Evolutionary conservation across 148 eudicot genomes (phyloP), one percentile per base, ranked within the genome.

Genomic region (Silene conica): DNA sequence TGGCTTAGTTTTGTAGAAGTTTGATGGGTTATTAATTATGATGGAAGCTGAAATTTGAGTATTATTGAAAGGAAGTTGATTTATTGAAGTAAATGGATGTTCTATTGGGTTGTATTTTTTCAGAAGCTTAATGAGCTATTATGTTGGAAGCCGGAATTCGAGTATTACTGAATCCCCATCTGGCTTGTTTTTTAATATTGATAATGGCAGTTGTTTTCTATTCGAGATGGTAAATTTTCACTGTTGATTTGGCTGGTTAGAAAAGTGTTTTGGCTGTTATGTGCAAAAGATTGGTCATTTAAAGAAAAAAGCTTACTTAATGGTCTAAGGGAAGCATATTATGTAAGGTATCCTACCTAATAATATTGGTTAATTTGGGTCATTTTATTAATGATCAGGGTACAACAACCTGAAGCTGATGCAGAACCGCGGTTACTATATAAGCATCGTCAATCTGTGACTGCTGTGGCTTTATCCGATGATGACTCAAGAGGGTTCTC

Each of bases 401-500:
- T 92, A 63, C 88, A 90, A 78, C 81, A 74, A 65, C 92, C 90
- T 68, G 88, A 90, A 78, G 58, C 67, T 58, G 63, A 76, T 5
- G 88, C 83, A 43, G 90, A 84, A 67, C 85, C 86, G 21, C 85
- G 76, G 25, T 52, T 80, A 46, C 20, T 92, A 71, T 87, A 85
- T 69, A 96, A 92, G 80, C 94, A 96, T 76, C 78, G 94, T 62
- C 97, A 92, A 67, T 73, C 97, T 72, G 99, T 92, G 58, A 92
- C 92, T 65, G 85, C 92, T 75, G 89, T 96, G 25, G 85, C 87
- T 82, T 74, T 96, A 59, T 90, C 97, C 56, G 85, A 86, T 67
- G 97, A 96, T 79, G 99, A 90, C 61, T n/a, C 25, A 13, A 84
- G 82, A 74, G 99, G 96, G 26, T 92, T 92, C 81, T 96, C 99